Conservation (phyloP, 495 filamentous ascomycete species). For the Hypomontagnella submonticulosa region DNA sequence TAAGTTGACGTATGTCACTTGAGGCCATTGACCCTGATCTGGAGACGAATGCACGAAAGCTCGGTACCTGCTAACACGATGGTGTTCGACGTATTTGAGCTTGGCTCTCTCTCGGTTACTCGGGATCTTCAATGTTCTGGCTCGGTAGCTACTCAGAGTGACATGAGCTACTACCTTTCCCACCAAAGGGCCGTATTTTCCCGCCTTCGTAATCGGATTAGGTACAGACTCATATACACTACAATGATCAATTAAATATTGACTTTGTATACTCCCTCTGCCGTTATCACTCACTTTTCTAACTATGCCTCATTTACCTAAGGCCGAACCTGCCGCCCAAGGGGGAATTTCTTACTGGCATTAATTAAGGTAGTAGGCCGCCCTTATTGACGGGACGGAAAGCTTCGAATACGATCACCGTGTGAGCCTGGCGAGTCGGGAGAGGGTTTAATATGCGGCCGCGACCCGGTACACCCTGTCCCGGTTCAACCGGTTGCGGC, state of each 20-base stretch:
- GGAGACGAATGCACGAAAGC: constrained; percentile 1
- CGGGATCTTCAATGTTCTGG: constrained; percentile 31
- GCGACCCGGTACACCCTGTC: constrained; percentile 19
- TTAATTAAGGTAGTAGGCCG: not conserved
- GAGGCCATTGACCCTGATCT: constrained; percentile 2
- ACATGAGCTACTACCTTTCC: constrained; percentile 17
- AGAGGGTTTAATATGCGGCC: constrained; percentile 24
- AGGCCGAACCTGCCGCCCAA: not conserved
- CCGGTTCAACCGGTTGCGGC: constrained; percentile 11
- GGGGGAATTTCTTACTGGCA: not conserved
- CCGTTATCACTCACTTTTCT: not conserved
- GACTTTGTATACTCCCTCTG: too few relatives aligned
- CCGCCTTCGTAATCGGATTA: constrained; percentile 2
- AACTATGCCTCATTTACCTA: not conserved
- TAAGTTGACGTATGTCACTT: not conserved
- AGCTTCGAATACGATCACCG: not conserved
- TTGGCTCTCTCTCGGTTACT: constrained; percentile 28
- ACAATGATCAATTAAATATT: not conserved
- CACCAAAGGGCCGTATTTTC: constrained; percentile 2
- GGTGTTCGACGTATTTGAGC: constrained; percentile 9
- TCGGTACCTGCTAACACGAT: constrained; percentile 17
- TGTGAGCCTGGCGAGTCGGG: constrained; percentile 19
- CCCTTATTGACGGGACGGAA: not conserved
- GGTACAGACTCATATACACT: not conserved
- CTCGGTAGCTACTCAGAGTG: constrained; percentile 23